phyloP scores from a whole-genome alignment of 345 rosid species.

The Lumnitzera racemosa region DNA sequence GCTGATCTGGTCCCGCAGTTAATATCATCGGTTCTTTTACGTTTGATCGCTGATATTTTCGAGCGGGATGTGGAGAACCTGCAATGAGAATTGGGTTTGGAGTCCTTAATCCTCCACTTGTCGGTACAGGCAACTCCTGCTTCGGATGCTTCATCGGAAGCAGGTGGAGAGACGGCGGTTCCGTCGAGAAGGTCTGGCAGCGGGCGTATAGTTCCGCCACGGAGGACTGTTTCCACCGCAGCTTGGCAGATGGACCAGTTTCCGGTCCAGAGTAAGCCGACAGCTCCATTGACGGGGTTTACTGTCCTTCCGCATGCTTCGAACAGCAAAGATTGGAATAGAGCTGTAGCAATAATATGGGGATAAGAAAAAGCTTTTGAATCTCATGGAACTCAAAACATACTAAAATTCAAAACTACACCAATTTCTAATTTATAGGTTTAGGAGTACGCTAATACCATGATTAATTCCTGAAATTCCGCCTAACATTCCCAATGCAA shows the following conservation, averaged over 20 bases:
- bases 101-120: constrained; percentile 23
- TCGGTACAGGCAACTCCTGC: constrained; percentile 41
- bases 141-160: constrained; percentile 65
- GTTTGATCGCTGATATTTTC: no score
- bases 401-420: not conserved
- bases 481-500: no score
- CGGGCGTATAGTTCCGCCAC: constrained; percentile 62
- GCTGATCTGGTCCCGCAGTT: constrained; percentile 1
- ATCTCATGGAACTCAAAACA: not conserved
- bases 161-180: constrained; percentile 26
- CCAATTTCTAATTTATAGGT: no score
- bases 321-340: constrained; percentile 78
- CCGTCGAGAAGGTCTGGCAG: constrained; percentile 53
- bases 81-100: no score
- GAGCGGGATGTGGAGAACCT: no score
- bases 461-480: no score
- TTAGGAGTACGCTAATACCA: no score
- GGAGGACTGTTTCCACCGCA: constrained; percentile 81
- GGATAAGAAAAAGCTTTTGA: not conserved
- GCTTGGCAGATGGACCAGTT: constrained; percentile 89
- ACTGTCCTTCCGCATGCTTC: constrained; percentile 97
- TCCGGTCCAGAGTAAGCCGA: constrained; percentile 85
- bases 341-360: constrained; percentile 27
- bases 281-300: constrained; percentile 94
- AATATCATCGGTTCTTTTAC: no score